phyloP scores from a whole-genome alignment of 2,329 filamentous ascomycete species.

The Aureobasidium namibiae region DNA sequence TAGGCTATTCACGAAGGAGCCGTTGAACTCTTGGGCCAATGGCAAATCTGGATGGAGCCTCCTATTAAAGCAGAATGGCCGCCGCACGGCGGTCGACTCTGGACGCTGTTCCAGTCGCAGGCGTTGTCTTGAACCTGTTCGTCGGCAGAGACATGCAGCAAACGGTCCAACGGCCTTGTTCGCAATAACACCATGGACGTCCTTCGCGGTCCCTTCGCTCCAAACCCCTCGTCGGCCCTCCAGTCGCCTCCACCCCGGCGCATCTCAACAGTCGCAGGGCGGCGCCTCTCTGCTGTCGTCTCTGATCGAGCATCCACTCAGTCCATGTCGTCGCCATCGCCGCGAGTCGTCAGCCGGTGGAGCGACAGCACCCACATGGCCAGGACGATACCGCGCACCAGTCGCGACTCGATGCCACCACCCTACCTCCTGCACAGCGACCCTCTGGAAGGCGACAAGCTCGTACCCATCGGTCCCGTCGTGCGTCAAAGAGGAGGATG shows the following conservation, averaged over 20 bases:
- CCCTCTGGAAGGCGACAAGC: background rate
- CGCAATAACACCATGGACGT: slow-evolving; percentile 11
- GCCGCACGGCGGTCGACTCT: background rate
- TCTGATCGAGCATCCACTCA: slow-evolving; percentile 20
- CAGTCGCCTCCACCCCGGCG: slow-evolving; percentile 27
- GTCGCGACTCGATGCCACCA: slow-evolving; percentile 13
- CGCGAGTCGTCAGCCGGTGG: background rate
- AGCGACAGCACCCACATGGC: background rate
- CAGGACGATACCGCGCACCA: background rate
- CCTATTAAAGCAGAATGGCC: background rate
- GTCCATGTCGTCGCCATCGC: background rate
- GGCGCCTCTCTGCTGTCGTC: slow-evolving; percentile 34
- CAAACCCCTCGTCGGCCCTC: slow-evolving; percentile 9
- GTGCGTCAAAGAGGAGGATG: slow-evolving; percentile 27
- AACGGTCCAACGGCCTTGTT: background rate
- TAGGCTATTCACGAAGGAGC: background rate
- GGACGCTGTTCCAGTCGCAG: background rate
- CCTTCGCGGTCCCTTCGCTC: slow-evolving; percentile 2
- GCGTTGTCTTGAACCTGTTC: background rate
- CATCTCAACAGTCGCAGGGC: slow-evolving; percentile 35
- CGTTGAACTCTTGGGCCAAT: background rate
- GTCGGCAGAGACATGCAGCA: background rate
- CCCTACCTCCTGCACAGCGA: slow-evolving; percentile 6
- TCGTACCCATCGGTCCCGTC: background rate
- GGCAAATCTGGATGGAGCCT: background rate